phyloP scores from a whole-genome alignment of 345 rosid species.

The Carallia brachiata region DNA sequence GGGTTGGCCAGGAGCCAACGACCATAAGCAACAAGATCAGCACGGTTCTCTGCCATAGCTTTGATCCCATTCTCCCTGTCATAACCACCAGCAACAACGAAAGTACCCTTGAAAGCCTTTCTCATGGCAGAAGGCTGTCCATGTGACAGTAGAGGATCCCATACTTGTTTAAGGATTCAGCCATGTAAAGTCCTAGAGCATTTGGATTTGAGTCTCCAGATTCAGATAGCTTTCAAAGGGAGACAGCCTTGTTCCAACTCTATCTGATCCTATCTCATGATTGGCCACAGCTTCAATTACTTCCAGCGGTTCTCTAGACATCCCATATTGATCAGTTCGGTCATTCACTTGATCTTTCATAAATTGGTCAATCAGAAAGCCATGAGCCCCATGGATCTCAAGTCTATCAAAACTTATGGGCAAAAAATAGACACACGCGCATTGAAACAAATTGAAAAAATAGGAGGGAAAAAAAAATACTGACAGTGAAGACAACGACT shows the following conservation, averaged over 20 bases:
- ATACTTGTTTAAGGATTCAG: slow-evolving; percentile 46
- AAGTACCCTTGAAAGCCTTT: neutral
- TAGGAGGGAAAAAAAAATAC: no score
- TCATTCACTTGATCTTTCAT: slow-evolving; percentile 65
- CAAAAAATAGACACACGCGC: neutral
- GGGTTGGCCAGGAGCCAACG: slow-evolving; percentile 19
- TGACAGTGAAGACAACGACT: no score
- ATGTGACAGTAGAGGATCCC: slow-evolving; percentile 59
- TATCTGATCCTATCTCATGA: slow-evolving; percentile 58
- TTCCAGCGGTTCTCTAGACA: slow-evolving; percentile 57
- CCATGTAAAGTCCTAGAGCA: slow-evolving; percentile 60
- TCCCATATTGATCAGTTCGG: slow-evolving; percentile 60
- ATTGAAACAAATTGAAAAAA: no score
- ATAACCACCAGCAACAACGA: neutral
- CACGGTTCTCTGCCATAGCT: neutral
- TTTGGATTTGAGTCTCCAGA: slow-evolving; percentile 58
- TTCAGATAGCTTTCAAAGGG: slow-evolving; percentile 47
- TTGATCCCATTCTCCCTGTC: neutral
- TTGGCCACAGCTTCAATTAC: slow-evolving; percentile 52
- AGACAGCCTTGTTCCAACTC: slow-evolving; percentile 59
- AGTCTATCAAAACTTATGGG: slow-evolving; percentile 66
- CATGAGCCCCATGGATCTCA: slow-evolving; percentile 69
- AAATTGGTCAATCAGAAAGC: slow-evolving; percentile 62
- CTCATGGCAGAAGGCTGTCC: slow-evolving; percentile 11
- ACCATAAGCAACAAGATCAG: slow-evolving; percentile 58